Percentiles rank a stretch among this genome's conserved stretches.
Evolutionary conservation across 345 rosid species (phyloP).

Genomic region (Eutrema japonicum): DNA sequence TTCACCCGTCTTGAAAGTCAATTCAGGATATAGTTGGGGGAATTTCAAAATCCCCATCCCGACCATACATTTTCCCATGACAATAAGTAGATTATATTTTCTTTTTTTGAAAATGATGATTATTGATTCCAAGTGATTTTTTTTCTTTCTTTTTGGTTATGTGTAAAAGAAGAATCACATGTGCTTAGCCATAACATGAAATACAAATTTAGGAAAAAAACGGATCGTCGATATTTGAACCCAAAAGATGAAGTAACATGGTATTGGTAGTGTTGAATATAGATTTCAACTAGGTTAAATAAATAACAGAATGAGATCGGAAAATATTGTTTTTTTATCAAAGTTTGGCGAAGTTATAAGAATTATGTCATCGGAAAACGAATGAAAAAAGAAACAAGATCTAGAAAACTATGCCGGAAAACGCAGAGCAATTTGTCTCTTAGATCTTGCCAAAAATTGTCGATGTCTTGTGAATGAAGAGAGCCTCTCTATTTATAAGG

Average conservation of each 20-base stretch:
- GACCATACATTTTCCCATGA: conserved; percentile 18
- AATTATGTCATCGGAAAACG: too few species aligned
- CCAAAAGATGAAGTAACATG: not conserved
- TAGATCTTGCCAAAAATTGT: too few species aligned
- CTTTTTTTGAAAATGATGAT: conserved; percentile 7
- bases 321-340: too few species aligned
- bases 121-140: conserved; percentile 1
- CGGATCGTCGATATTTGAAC: not conserved
- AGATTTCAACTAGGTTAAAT: too few species aligned
- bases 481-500: too few species aligned
- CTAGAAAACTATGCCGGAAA: too few species aligned
- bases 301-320: too few species aligned
- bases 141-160: not conserved
- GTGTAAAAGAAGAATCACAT: conserved; percentile 4
- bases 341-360: too few species aligned
- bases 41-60: conserved; percentile 23
- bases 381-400: too few species aligned
- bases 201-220: not conserved
- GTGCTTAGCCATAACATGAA: conserved; percentile 4
- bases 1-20: conserved; percentile 28
- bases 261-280: not conserved
- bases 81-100: conserved; percentile 26
- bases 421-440: too few species aligned
- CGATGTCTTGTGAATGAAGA: too few species aligned
- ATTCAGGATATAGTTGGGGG: conserved; percentile 26